Evolutionary conservation across 768 basidiomycete genomes (phyloP).

Genomic region (Russula abietina): DNA sequence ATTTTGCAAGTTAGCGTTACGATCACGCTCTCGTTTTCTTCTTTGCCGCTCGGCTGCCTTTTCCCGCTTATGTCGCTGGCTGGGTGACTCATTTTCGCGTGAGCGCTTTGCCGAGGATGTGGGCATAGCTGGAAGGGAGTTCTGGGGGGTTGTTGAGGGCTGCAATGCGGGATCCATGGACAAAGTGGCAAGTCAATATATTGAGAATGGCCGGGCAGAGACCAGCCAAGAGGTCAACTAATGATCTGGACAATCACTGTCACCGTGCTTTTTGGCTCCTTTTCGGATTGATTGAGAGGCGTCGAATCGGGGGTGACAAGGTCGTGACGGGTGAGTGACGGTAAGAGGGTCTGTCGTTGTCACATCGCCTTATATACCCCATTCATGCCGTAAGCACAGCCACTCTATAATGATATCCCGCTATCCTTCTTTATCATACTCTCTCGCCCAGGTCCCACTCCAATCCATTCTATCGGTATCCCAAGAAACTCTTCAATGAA

Average conservation of each 20-base stretch:
- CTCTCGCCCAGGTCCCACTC: conserved; percentile 82
- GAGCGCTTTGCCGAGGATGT: conserved; percentile 46
- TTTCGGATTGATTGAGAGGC: conserved; percentile 23
- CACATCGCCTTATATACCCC: conserved; percentile 30
- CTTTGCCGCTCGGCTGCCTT: conserved; percentile 84
- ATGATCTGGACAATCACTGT: conserved; percentile 1
- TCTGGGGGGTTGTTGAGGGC: conserved; percentile 18
- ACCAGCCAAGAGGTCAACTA: conserved; percentile 3
- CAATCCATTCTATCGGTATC: conserved; percentile 85
- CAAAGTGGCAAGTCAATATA: conserved; percentile 12
- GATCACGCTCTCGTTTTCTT: conserved; percentile 70
- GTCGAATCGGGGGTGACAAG: conserved; percentile 29
- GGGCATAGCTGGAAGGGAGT: conserved; percentile 21
- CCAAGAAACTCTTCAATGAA: conserved; percentile 76
- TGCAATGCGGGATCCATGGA: conserved; percentile 26
- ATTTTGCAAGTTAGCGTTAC: conserved; percentile 35
- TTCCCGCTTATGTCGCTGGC: conserved; percentile 71
- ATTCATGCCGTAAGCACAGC: conserved; percentile 27
- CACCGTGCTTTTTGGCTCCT: conserved; percentile 5
- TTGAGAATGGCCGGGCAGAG: not conserved
- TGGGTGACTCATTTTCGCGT: conserved; percentile 68
- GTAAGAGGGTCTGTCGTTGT: conserved; percentile 21
- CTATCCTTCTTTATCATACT: conserved; percentile 51
- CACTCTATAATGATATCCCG: not conserved
- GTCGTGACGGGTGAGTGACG: conserved; percentile 34